Base-by-base conservation (phyloP, 2,329 filamentous ascomycete genomes). In the Thielaviopsis ethacetica region DNA sequence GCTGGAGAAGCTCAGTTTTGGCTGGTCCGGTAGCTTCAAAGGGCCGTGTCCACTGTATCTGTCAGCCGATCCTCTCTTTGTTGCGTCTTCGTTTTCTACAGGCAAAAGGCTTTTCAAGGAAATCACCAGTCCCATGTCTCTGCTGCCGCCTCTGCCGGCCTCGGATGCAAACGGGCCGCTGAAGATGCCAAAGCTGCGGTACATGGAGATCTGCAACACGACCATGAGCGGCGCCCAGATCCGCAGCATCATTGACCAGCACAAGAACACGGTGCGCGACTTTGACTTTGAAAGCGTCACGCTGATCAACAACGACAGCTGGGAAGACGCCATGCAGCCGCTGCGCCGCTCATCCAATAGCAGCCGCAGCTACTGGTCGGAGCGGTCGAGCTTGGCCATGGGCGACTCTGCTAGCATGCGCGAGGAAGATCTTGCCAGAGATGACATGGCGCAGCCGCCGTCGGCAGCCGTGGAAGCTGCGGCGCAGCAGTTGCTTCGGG, bases 301-400 rank as follows among this genome's bases (percentile, higher is more conserved):
- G 30, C 77, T 95, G 51, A 76, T 82, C 56, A 77, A 80, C 62
- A 75, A 75, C 38, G 88, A 86, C 27, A 84, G 76, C 60, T 95
- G 88, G 88, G 85, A 93, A 61, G 84, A 90, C 30, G 88, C 88
- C 0, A 77, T 95, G n/a, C 80, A 82, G 47, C 85, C 86, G 1
- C 72, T 94, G 59, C 81, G 79, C 66, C 66, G 75, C 66, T 30
- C 26, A 5, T 26, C 54, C 5, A 53, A 57, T 19, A 53, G 51
- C 30, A 52, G 54, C 63, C 69, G 63, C 47, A 67, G 67, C 57
- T 69, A 71, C 62, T 77, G 75, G 75, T 72, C 71, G 12, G 68
- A 58, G 21, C 52, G 58, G 27, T 54, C 58, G 6, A 44, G 41
- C 34, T 10, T 59, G 17, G 41, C 59, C 24, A 38, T 41, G n/a